A percentile compares a stretch with the other conserved stretches of the same genome.
These are phyloP conservation scores for Hymenoscyphus infarciens DNA, from an alignment of 2,329 filamentous ascomycete genomes.

Conservation along the genomic window DNA sequence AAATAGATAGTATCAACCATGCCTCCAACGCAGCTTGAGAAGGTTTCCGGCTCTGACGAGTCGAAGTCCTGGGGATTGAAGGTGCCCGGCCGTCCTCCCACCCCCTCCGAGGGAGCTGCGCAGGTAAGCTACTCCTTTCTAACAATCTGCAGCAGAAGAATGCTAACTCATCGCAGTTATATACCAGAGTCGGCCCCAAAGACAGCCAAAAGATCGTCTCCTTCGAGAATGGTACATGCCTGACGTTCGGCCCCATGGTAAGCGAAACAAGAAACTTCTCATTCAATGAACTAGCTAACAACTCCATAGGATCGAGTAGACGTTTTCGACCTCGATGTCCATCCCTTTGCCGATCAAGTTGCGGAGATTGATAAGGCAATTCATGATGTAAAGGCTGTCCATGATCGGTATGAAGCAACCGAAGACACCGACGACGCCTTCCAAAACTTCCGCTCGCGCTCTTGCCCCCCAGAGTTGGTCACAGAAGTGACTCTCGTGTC, in stretches of 20 bases:
- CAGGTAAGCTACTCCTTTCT: slow-evolving; percentile 21
- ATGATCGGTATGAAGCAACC: slow-evolving; percentile 10
- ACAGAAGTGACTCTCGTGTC: slow-evolving; percentile 1
- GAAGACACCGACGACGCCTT: slow-evolving; percentile 7
- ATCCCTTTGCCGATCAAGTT: slow-evolving; percentile 25
- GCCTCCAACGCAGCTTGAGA: neutral
- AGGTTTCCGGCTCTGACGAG: neutral
- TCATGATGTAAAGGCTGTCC: slow-evolving; percentile 19
- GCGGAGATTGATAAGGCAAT: slow-evolving; percentile 23
- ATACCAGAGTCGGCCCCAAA: slow-evolving; percentile 17
- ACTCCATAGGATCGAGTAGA: slow-evolving; percentile 24
- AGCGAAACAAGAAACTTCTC: slow-evolving; percentile 5
- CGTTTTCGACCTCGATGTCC: slow-evolving; percentile 14
- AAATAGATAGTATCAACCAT: neutral
- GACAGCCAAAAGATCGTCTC: slow-evolving; percentile 13
- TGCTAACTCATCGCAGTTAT: slow-evolving; percentile 14
- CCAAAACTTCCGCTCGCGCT: slow-evolving; percentile 9
- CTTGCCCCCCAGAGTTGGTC: neutral
- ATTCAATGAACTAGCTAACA: slow-evolving; percentile 7
- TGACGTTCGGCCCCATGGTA: slow-evolving; percentile 26
- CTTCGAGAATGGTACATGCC: slow-evolving; percentile 26
- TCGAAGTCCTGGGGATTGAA: slow-evolving; percentile 23
- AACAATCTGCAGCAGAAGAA: neutral
- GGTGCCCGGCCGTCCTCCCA: slow-evolving; percentile 27
- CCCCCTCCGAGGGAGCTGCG: slow-evolving; percentile 29